phyloP scores from a whole-genome alignment of 2,329 filamentous ascomycete genomes.

The Diaporthe vexans region DNA sequence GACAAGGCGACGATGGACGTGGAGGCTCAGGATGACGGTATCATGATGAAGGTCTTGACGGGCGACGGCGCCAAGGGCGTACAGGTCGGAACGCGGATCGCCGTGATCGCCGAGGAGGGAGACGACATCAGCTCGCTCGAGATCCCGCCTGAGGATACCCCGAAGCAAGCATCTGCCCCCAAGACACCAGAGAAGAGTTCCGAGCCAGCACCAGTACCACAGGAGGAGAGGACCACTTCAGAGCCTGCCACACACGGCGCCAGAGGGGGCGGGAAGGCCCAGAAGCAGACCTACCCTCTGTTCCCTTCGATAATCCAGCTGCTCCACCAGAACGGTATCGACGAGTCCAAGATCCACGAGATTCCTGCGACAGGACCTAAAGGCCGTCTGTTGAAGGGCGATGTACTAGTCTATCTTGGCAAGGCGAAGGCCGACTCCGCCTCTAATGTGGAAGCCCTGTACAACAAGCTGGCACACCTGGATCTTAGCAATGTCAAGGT shows the following conservation, averaged over 20 bases:
- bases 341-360: conserved; percentile 80
- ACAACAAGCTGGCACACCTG: conserved; percentile 83
- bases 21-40: conserved; percentile 90
- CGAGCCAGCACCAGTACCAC: conserved; percentile 44
- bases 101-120: conserved; percentile 83
- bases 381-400: conserved; percentile 92
- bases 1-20: conserved; percentile 97
- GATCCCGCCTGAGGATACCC: conserved; percentile 77
- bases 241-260: conserved; percentile 41
- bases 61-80: conserved; percentile 81
- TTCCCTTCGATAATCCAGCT: conserved; percentile 88
- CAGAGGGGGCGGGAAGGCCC: conserved; percentile 60
- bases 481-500: conserved; percentile 97
- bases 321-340: conserved; percentile 82
- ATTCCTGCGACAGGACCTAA: conserved; percentile 91
- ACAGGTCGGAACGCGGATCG: conserved; percentile 85
- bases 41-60: conserved; percentile 86
- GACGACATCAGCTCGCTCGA: conserved; percentile 83
- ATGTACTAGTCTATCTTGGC: conserved; percentile 92
- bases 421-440: conserved; percentile 81
- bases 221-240: conserved; percentile 41
- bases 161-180: conserved; percentile 56
- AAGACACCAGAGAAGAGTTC: conserved; percentile 43
- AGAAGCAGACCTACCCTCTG: conserved; percentile 79
- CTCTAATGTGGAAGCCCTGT: conserved; percentile 76